Percentiles rank a stretch among this genome's conserved stretches.
Conservation (phyloP, 768 basidiomycete genomes). For the Rhizopogon vinicolor region DNA sequence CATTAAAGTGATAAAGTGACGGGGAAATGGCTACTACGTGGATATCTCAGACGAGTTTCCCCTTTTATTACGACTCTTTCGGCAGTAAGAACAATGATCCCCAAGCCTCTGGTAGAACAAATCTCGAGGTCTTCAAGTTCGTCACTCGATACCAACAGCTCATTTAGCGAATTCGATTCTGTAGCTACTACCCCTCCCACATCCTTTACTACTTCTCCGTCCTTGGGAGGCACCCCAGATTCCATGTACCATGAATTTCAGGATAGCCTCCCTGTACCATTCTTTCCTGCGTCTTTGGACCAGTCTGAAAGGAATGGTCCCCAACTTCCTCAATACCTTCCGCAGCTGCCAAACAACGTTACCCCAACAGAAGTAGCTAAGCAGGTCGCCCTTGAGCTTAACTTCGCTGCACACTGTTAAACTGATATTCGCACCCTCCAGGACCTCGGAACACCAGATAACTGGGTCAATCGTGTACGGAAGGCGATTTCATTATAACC, state of each 20-base stretch:
- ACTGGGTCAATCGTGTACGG: slow-evolving; percentile 34
- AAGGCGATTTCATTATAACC: background rate
- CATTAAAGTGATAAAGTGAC: background rate
- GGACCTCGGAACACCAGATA: slow-evolving; percentile 35
- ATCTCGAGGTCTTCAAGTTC: background rate
- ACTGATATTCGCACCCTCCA: slow-evolving; percentile 2
- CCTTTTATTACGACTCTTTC: background rate
- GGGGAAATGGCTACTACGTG: background rate
- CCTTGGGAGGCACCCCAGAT: background rate
- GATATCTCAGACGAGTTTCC: background rate
- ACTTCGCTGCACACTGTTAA: background rate
- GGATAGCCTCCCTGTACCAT: slow-evolving; percentile 9
- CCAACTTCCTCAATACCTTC: slow-evolving; percentile 14
- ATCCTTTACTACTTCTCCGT: slow-evolving; percentile 4
- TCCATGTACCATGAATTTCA: background rate
- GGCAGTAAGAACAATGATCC: no score
- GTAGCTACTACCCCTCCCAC: slow-evolving; percentile 4
- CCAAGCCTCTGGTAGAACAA: background rate
- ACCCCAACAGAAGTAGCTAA: slow-evolving; percentile 18
- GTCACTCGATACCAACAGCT: background rate
- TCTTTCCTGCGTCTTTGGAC: slow-evolving; percentile 14
- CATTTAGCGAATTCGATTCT: slow-evolving; percentile 1
- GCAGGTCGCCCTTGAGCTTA: slow-evolving; percentile 9
- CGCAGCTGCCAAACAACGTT: slow-evolving; percentile 18
- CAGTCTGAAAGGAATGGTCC: slow-evolving; percentile 18